These are phyloP conservation scores for Phaeosphaeria sp. DNA, from an alignment of 2,329 filamentous ascomycete genomes.

Conservation along the genomic window DNA sequence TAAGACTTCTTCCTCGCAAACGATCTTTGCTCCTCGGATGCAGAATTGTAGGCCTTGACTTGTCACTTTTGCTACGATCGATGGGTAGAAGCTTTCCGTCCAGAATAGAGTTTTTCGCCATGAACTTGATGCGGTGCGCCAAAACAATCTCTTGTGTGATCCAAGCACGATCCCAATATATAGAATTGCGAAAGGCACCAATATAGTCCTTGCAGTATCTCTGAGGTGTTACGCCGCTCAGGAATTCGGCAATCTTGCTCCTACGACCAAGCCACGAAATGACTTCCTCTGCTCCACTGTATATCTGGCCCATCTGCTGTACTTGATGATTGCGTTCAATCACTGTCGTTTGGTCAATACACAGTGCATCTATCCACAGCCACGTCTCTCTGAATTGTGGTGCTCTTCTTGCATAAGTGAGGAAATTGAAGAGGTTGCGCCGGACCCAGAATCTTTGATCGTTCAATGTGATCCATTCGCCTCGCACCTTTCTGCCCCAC, in stretches of 20 bases:
- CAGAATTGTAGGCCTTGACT: not conserved
- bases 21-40: no score
- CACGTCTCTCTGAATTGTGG: not conserved
- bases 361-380: conserved; percentile 13
- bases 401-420: not conserved
- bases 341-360: conserved; percentile 10
- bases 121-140: not conserved
- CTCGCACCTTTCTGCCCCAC: not conserved
- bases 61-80: not conserved
- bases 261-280: not conserved
- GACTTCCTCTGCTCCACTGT: not conserved
- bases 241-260: not conserved
- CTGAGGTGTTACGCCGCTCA: no score
- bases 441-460: not conserved
- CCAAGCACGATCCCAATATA: not conserved
- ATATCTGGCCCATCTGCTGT: conserved; percentile 10
- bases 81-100: not conserved
- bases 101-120: not conserved
- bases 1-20: not conserved
- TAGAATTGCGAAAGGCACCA: not conserved
- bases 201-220: no score
- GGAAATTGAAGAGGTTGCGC: not conserved
- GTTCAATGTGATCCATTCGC: not conserved
- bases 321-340: conserved; percentile 8
- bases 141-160: conserved; percentile 1